phyloP scores from a whole-genome alignment of 345 rosid species.

The Orychophragmus violaceus region DNA sequence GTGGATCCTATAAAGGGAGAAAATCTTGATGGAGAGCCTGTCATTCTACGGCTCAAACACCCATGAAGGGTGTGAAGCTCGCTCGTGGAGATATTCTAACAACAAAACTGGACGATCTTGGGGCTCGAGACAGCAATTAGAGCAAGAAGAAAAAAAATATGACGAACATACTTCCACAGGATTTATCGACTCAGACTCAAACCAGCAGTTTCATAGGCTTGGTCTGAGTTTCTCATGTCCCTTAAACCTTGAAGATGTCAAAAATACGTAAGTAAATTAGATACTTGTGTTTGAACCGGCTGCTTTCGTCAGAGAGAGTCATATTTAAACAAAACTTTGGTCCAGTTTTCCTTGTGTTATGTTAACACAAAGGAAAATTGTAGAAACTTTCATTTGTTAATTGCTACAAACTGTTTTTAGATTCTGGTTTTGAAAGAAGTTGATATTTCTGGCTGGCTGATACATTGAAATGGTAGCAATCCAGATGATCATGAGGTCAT shows the following conservation, averaged over 20 bases:
- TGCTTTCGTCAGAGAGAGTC: not conserved
- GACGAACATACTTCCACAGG: conserved; percentile 37
- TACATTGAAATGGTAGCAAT: too few species aligned
- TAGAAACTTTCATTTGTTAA: too few species aligned
- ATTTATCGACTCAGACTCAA: conserved; percentile 25
- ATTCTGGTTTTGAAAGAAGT: too few species aligned
- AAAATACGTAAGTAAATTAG: conserved; percentile 52
- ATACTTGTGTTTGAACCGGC: not conserved
- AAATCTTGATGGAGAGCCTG: conserved; percentile 31
- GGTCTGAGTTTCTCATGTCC: conserved; percentile 68
- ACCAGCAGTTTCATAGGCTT: conserved; percentile 50
- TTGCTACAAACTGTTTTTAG: not conserved
- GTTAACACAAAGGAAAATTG: not conserved
- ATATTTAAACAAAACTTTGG: not conserved
- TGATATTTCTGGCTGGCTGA: too few species aligned
- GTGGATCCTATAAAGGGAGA: conserved; percentile 37
- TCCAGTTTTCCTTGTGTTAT: not conserved
- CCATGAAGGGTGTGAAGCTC: conserved; percentile 33
- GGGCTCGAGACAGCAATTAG: conserved; percentile 35
- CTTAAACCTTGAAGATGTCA: conserved; percentile 59
- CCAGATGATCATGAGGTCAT: too few species aligned
- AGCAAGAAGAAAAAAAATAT: conserved; percentile 49
- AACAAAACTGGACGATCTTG: conserved; percentile 28
- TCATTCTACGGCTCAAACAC: conserved; percentile 33
- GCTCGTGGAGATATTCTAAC: conserved; percentile 34